Conservation (phyloP, 345 rosid species). For the Bretschneidera sinensis region DNA sequence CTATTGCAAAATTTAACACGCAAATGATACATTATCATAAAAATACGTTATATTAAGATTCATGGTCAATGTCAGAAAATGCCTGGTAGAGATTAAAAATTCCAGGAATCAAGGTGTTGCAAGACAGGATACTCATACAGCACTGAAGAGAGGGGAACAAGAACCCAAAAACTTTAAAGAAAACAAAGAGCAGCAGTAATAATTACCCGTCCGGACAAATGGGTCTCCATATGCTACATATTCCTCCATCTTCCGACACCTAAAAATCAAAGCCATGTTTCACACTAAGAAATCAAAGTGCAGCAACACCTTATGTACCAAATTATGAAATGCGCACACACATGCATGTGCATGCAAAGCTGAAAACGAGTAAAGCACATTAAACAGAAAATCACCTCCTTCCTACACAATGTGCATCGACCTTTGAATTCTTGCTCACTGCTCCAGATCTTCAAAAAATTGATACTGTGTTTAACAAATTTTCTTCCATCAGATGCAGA, state of each 20-base stretch:
- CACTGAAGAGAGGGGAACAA: too few species aligned
- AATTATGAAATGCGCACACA: background rate
- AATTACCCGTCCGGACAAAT: slow-evolving; percentile 83
- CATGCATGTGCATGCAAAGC: background rate
- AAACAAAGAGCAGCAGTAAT: background rate
- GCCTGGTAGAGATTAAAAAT: too few species aligned
- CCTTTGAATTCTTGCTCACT: slow-evolving; percentile 71
- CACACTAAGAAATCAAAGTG: background rate
- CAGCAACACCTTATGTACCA: background rate
- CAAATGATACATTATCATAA: too few species aligned
- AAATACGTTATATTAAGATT: too few species aligned
- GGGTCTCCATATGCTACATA: slow-evolving; percentile 92
- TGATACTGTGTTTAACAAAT: slow-evolving; percentile 66
- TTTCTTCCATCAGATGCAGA: slow-evolving; percentile 47
- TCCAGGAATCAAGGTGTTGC: too few species aligned
- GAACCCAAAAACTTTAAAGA: background rate
- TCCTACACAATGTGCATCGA: slow-evolving; percentile 67
- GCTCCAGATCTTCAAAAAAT: slow-evolving; percentile 84
- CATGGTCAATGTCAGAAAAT: too few species aligned
- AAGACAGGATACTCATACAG: too few species aligned
- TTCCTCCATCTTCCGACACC: slow-evolving; percentile 56
- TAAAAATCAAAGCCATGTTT: slow-evolving; percentile 26
- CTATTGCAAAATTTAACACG: too few species aligned
- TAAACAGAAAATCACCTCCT: slow-evolving; percentile 48
- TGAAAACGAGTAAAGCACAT: slow-evolving; percentile 16